These are phyloP conservation scores for Pseudogymnoascus sp. DNA, from an alignment of 2,329 filamentous ascomycete genomes.

Conservation along the genomic window DNA sequence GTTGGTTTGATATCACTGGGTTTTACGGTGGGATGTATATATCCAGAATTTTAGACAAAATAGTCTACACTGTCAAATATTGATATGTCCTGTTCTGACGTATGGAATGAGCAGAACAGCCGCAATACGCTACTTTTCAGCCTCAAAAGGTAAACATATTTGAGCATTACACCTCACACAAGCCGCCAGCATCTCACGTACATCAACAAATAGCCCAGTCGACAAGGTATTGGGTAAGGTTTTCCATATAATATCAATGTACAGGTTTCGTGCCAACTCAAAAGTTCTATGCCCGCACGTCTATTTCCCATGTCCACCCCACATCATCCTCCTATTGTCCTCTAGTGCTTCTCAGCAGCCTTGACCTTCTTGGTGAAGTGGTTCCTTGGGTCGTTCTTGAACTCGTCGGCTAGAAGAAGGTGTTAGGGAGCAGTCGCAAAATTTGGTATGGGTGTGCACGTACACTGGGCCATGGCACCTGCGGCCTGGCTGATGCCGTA, in stretches of 20 bases:
- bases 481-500: conserved; percentile 87
- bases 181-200: background rate
- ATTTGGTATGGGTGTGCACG: conserved; percentile 29
- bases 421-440: conserved; percentile 9
- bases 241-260: conserved; percentile 7
- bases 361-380: conserved; percentile 38
- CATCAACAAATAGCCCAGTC: background rate
- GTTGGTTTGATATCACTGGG: background rate
- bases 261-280: conserved; percentile 5
- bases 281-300: conserved; percentile 4
- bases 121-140: background rate
- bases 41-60: background rate
- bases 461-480: conserved; percentile 70
- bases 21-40: background rate
- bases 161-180: background rate
- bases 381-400: conserved; percentile 95
- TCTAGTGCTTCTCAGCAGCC: conserved; percentile 25
- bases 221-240: background rate
- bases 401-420: conserved; percentile 65
- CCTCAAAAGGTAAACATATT: background rate
- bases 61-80: background rate
- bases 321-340: conserved; percentile 6
- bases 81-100: background rate
- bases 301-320: background rate
- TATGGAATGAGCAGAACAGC: background rate